Conservation (phyloP, 495 filamentous ascomycete genomes). For the Aspergillus nidulans region DNA sequence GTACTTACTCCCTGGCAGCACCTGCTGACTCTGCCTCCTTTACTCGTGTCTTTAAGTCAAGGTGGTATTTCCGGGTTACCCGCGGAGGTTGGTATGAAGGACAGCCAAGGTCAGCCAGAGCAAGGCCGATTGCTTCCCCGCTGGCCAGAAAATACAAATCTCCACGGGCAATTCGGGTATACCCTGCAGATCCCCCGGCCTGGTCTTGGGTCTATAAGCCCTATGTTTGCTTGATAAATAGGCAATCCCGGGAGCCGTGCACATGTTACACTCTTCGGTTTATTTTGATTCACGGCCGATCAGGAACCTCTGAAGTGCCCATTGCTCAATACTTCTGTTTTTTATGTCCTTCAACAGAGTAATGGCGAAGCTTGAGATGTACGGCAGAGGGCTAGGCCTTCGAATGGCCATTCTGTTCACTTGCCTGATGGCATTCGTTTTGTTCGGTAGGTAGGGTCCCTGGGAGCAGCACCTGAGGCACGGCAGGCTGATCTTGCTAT, state of each 20-base stretch:
- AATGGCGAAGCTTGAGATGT: constrained; percentile 28
- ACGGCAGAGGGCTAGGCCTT: constrained; percentile 31
- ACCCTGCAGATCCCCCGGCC: constrained; percentile 7
- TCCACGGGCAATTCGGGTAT: constrained; percentile 5
- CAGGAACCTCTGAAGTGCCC: not conserved
- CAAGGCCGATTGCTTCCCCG: constrained; percentile 7
- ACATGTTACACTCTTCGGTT: constrained; percentile 8
- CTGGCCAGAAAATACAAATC: constrained; percentile 3
- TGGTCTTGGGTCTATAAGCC: constrained; percentile 5
- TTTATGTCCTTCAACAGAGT: not conserved
- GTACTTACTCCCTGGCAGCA: constrained; percentile 2
- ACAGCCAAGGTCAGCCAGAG: constrained; percentile 9
- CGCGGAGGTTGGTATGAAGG: constrained; percentile 21
- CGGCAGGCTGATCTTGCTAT: constrained; percentile 8
- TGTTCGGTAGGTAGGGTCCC: constrained; percentile 28
- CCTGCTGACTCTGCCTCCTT: constrained; percentile 19
- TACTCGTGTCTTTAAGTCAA: not conserved
- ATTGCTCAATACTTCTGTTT: not conserved
- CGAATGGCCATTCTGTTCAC: constrained; percentile 36
- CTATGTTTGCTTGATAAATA: constrained; percentile 13
- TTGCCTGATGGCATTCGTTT: constrained; percentile 36
- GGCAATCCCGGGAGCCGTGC: constrained; percentile 10
- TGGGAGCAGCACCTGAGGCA: not conserved
- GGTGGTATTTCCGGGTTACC: constrained; percentile 13
- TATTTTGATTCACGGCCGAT: constrained; percentile 1